A percentile compares a stretch with the other conserved stretches of the same genome.
Conservation (phyloP, 2,329 filamentous ascomycete genomes). For the Talaromyces sp. region DNA sequence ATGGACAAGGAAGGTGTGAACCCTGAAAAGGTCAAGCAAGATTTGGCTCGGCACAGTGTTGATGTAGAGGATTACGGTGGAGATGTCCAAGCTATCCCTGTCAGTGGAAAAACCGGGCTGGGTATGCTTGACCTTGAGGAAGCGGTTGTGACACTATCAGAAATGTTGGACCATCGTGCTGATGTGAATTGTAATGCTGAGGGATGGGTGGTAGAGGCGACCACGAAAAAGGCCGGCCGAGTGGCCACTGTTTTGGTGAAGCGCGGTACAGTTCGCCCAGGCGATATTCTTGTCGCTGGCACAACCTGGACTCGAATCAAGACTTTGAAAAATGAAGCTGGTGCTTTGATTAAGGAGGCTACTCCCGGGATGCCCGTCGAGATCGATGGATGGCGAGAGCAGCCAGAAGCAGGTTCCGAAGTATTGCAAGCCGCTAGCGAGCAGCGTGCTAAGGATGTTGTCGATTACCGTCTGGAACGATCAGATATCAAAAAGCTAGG, state of each 20-base stretch:
- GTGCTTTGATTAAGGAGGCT: constrained; percentile 66
- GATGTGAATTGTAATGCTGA: constrained; percentile 74
- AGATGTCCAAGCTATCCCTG: constrained; percentile 84
- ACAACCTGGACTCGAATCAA: constrained; percentile 85
- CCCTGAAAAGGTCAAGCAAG: constrained; percentile 79
- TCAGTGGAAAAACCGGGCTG: constrained; percentile 89
- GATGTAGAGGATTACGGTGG: constrained; percentile 94
- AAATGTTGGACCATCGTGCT: constrained; percentile 86
- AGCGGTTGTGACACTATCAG: constrained; percentile 77
- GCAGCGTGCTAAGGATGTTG: constrained; percentile 71
- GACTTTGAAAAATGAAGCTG: constrained; percentile 78
- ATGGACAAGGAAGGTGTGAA: constrained; percentile 83
- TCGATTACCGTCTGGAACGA: constrained; percentile 71
- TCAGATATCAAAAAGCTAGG: constrained; percentile 64
- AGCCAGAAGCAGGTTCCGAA: constrained; percentile 80
- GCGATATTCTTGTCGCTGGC: constrained; percentile 83
- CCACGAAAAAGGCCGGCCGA: constrained; percentile 78
- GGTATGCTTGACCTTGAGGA: constrained; percentile 93
- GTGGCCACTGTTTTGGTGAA: constrained; percentile 86
- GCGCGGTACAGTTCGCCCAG: constrained; percentile 75
- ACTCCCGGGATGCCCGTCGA: constrained; percentile 87
- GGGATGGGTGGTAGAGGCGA: constrained; percentile 91
- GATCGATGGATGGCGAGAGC: constrained; percentile 89
- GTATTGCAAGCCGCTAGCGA: constrained; percentile 80
- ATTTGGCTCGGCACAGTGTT: constrained; percentile 77